Conservation (phyloP, 2,329 filamentous ascomycete species). For the Byssochlamys sp. region DNA sequence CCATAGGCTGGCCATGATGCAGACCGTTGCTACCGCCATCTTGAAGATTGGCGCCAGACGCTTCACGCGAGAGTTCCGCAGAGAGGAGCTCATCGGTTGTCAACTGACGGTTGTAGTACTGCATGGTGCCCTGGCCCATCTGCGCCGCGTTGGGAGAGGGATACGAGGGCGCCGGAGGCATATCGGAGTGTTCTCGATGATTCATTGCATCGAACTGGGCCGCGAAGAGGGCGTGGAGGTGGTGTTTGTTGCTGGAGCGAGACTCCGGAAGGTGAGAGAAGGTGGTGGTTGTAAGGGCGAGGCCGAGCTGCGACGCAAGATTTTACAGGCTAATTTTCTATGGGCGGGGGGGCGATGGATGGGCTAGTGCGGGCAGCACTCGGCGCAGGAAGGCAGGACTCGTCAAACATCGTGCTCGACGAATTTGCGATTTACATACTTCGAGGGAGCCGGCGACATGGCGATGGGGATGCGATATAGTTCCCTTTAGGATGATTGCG, state of each 20-base stretch:
- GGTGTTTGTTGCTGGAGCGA: constrained; percentile 20
- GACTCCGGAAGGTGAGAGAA: constrained; percentile 19
- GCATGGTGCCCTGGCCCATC: constrained; percentile 34
- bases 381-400: constrained; percentile 21
- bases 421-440: constrained; percentile 1
- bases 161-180: constrained; percentile 36
- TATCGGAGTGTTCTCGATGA: constrained; percentile 33
- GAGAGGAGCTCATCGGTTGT: constrained; percentile 40
- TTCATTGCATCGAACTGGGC: constrained; percentile 23
- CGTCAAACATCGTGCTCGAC: constrained; percentile 23
- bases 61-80: constrained; percentile 39
- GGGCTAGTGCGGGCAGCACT: constrained; percentile 24
- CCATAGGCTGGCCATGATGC: constrained; percentile 33
- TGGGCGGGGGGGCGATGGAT: constrained; percentile 23
- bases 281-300: constrained; percentile 14
- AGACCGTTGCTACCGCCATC: constrained; percentile 30
- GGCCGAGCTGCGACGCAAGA: constrained; percentile 21
- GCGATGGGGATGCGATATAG: constrained; percentile 14
- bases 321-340: constrained; percentile 30
- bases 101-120: constrained; percentile 37
- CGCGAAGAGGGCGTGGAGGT: constrained; percentile 6
- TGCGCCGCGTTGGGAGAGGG: constrained; percentile 36
- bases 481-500: constrained; percentile 21
- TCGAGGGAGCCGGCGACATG: constrained; percentile 1
- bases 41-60: constrained; percentile 36